Base-by-base conservation (phyloP, 257 asterid species). In the Coffea eugenioides region DNA sequence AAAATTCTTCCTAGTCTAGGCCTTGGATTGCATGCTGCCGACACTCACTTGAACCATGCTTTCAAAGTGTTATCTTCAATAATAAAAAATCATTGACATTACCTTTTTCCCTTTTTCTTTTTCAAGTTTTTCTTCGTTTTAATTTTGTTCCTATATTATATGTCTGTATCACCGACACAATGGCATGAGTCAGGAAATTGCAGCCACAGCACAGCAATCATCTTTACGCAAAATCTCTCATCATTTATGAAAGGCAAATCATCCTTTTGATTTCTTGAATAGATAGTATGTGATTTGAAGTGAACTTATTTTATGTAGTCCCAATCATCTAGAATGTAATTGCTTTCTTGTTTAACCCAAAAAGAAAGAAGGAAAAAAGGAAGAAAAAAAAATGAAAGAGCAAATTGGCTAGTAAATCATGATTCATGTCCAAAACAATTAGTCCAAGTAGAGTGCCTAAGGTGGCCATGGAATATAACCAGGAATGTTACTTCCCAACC, bases 101-200 rank as follows among this genome's bases (percentile, higher is more conserved):
- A 23, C 20, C 49, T 48, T 23, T 23, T 48, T 45, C 23, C 1
- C 10, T 13, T 5, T 25, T 13, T 72, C 62, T 13, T 71, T 54
- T 46, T 43, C 25, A 45, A 39, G 2, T 21, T 4, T 25, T 71
- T 48, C 2, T 13, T 72, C 34, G 34, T 31, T 31, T 31, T 72
- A 11, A 5, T 49, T 65, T n/a, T 72, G 62, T 48, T 25, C 43
- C 62, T 48, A 2, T 48, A 48, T 36, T 71, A 10, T 5, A 46
- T n/a, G 43, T 71, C 43, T n/a, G n/a, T 25, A 48, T 72, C 76
- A 72, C 76, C 76, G 76, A 72, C 76, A 72, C n/a, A 48, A 18
- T n/a, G 43, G 76, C 45, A 23, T 48, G 56, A 46, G n/a, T 23
- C 75, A 23, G 10, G 43, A 41, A 23, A 46, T 71, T 45, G 59